phyloP scores from a whole-genome alignment of 768 basidiomycete genomes.

The Termitomyces sp. region DNA sequence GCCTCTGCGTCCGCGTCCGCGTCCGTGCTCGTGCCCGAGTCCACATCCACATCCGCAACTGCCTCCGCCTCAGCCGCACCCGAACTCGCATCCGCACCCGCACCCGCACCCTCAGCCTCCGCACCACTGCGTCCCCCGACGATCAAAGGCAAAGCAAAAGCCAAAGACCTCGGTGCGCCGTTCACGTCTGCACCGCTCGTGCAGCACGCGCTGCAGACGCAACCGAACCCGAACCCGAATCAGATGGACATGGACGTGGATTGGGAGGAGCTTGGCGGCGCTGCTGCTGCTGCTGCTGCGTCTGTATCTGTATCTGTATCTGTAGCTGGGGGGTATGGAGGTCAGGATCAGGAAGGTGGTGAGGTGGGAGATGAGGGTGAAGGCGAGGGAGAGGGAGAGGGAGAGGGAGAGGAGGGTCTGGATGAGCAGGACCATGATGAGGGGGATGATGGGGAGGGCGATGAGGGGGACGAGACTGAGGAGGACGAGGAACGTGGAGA shows the following conservation, averaged over 20 bases:
- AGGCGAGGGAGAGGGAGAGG: too few species aligned
- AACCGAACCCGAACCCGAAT: conserved; percentile 16
- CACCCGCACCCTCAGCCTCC: conserved; percentile 16
- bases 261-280: conserved; percentile 22
- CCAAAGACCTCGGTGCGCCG: conserved; percentile 27
- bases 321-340: conserved; percentile 11
- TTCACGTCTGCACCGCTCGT: conserved; percentile 26
- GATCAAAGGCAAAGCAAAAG: conserved; percentile 31
- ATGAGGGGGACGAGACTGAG: conserved; percentile 24
- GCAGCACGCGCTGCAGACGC: conserved; percentile 16
- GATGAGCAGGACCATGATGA: conserved; percentile 22
- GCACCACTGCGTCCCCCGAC: conserved; percentile 13
- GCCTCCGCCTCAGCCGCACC: neutral
- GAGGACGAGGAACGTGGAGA: conserved; percentile 29
- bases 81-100: too few species aligned
- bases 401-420: conserved; percentile 18
- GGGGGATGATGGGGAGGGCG: conserved; percentile 23
- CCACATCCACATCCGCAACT: conserved; percentile 14
- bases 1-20: conserved; percentile 11
- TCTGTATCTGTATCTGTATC: too few species aligned
- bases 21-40: neutral
- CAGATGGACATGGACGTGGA: conserved; percentile 31
- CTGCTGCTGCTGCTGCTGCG: conserved; percentile 21
- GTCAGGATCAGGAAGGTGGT: conserved; percentile 14
- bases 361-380: too few species aligned